Evolutionary conservation across 2,329 filamentous ascomycete species (phyloP), one percentile per base, ranked within the genome.

Genomic region (Fusarium lyarnte): DNA sequence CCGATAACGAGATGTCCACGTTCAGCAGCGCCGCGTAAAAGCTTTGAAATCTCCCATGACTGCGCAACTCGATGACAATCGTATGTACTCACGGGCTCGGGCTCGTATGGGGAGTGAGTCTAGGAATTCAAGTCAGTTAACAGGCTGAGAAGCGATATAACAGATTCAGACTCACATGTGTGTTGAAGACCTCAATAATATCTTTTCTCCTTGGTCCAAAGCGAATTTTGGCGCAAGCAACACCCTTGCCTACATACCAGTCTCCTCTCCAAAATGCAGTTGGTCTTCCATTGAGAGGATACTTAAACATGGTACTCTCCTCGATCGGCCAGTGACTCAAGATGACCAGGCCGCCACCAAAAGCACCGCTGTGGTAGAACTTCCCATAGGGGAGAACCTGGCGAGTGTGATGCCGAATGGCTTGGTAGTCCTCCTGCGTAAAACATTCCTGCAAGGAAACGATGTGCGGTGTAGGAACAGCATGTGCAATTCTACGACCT

Each of bases 371-470:
- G 78, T 92, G 88, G 84, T 98, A 99, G 85, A 97, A 97, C 83
- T 98, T 98, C 66, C 91, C 94, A 81, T 97, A 91, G 0, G 96
- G 96, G 33, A 98, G 88, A 57, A 95, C 87, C 74, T 90, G 85
- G 70, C 87, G 87, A 9, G 94, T 95, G 72, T 91, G 88, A 27
- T 90, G 86, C 54, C 93, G 92, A 78, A 98, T 94, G 78, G 87
- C 88, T 69, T 89, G 85, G 85, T 95, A 97, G 85, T 98, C 94
- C 74, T 93, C 85, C 77, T 94, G 91, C 6, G 93, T 94, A 92
- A 94, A 99, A 85, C 94, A 97, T 86, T 98, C 95, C 83, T 98
- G 95, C 21, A 98, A 86, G n/a, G 92, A 94, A 69, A 98, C 94
- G 77, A 98, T 95, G 70, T 97, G 88, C 33, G 95, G 94, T 14